Conservation (phyloP, 148 eudicot genomes). For the Fagopyrum homotropicum region DNA sequence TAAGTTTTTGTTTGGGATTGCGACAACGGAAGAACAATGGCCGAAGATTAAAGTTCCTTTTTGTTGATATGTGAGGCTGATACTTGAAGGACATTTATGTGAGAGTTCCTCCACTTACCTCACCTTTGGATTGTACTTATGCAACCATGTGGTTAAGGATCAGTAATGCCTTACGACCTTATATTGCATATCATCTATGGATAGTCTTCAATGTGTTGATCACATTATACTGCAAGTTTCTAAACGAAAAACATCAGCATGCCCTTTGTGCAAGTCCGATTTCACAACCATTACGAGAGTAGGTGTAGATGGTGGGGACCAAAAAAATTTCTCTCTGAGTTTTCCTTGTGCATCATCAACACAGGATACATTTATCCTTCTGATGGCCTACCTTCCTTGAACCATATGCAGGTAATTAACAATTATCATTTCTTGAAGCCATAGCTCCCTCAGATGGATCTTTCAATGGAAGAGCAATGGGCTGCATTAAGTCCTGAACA, state of each 20-base stretch:
- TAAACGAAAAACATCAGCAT: constrained; percentile 48
- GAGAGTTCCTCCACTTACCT: neutral
- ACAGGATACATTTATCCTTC: constrained; percentile 48
- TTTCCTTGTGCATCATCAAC: constrained; percentile 47
- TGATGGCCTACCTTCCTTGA: constrained; percentile 21
- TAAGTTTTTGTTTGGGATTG: too few species aligned
- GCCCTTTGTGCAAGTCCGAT: constrained; percentile 78
- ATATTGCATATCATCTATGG: neutral
- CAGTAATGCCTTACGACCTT: neutral
- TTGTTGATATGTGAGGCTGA: neutral
- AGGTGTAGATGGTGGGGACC: constrained; percentile 55
- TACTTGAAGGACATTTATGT: neutral
- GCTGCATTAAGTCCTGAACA: neutral
- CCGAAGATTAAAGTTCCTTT: neutral
- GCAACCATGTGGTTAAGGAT: neutral
- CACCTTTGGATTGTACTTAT: neutral
- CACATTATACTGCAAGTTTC: constrained; percentile 34
- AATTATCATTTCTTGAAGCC: neutral
- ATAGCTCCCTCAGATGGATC: neutral
- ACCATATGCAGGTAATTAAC: constrained; percentile 32
- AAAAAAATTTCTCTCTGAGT: constrained; percentile 80
- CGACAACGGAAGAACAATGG: too few species aligned
- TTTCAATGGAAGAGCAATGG: neutral
- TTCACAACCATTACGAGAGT: constrained; percentile 62
- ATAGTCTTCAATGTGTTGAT: constrained; percentile 10